A percentile compares a stretch with the other conserved stretches of the same genome.
Conservation (phyloP, 768 basidiomycete species). For the Phlebiopsis flavidoalba region DNA sequence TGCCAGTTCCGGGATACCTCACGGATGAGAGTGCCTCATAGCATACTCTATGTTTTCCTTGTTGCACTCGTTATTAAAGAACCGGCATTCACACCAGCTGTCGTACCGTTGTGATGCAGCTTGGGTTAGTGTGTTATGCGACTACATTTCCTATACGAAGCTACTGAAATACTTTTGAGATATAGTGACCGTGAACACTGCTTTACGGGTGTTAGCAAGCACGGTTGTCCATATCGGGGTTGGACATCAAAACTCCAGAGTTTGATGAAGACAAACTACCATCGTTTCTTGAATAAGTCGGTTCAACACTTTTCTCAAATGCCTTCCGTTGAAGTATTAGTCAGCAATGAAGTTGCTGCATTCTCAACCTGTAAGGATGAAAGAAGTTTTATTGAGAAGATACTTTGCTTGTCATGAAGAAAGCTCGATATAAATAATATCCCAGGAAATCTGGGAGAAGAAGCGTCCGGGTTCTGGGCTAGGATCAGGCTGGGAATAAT, state of each 20-base stretch:
- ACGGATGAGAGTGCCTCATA: constrained; percentile 30
- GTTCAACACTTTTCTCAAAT: constrained; percentile 19
- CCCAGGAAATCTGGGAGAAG: constrained; percentile 22
- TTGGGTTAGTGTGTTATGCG: constrained; percentile 29
- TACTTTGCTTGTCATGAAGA: constrained; percentile 20
- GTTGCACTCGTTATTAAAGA: constrained; percentile 41
- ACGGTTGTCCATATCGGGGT: constrained; percentile 16
- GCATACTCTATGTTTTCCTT: constrained; percentile 34
- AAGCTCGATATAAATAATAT: constrained; percentile 19
- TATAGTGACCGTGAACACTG: constrained; percentile 19
- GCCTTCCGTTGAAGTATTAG: constrained; percentile 14
- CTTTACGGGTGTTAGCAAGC: constrained; percentile 11
- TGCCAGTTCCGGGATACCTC: constrained; percentile 42
- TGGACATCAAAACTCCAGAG: constrained; percentile 23
- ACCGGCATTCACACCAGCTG: constrained; percentile 44
- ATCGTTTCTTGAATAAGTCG: constrained; percentile 20
- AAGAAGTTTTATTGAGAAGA: constrained; percentile 14
- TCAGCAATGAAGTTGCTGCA: too few species aligned
- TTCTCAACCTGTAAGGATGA: constrained; percentile 12
- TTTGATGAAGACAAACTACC: constrained; percentile 17
- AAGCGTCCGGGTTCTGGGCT: constrained; percentile 20
- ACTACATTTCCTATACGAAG: neutral
- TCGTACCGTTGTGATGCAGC: constrained; percentile 49
- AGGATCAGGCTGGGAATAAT: constrained; percentile 17
- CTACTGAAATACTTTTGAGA: neutral